A percentile compares a stretch with the other conserved stretches of the same genome.
These are phyloP conservation scores for Globisporangium rhizosaccharum DNA, from an alignment of 352 stramenopile genomes.

Conservation along the genomic window DNA sequence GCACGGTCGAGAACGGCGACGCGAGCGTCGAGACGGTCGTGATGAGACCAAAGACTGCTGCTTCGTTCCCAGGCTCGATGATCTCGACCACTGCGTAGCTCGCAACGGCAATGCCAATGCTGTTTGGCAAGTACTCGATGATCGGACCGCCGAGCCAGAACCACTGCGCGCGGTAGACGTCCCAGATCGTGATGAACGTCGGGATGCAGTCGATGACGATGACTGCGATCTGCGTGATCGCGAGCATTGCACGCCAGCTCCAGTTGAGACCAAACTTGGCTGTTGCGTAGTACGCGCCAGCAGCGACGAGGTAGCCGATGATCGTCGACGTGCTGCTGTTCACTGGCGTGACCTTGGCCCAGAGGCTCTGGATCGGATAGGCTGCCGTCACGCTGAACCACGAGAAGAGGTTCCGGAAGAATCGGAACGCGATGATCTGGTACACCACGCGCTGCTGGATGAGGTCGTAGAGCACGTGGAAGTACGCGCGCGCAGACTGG, in stretches of 20 bases:
- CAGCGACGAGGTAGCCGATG: slow-evolving; percentile 30
- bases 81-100: slow-evolving; percentile 20
- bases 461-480: slow-evolving; percentile 37
- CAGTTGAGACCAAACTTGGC: slow-evolving; percentile 36
- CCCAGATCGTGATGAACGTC: slow-evolving; percentile 27
- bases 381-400: slow-evolving; percentile 36
- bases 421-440: slow-evolving; percentile 49
- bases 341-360: slow-evolving; percentile 35
- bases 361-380: slow-evolving; percentile 39
- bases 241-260: slow-evolving; percentile 48
- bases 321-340: slow-evolving; percentile 35
- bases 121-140: slow-evolving; percentile 16
- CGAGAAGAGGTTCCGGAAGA: slow-evolving; percentile 52
- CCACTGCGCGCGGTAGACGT: slow-evolving; percentile 30
- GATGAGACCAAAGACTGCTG: slow-evolving; percentile 17
- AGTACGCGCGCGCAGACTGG: slow-evolving; percentile 11
- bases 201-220: slow-evolving; percentile 19
- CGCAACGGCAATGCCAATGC: slow-evolving; percentile 12
- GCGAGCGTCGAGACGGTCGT: slow-evolving; percentile 19
- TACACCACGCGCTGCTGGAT: slow-evolving; percentile 51
- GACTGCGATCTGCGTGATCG: slow-evolving; percentile 23
- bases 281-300: slow-evolving; percentile 22
- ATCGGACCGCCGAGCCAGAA: slow-evolving; percentile 27
- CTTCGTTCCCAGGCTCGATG: slow-evolving; percentile 20
- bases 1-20: slow-evolving; percentile 15